Conservation (phyloP, 1,284 basidiomycete species). For the Fomitopsis betulina region DNA sequence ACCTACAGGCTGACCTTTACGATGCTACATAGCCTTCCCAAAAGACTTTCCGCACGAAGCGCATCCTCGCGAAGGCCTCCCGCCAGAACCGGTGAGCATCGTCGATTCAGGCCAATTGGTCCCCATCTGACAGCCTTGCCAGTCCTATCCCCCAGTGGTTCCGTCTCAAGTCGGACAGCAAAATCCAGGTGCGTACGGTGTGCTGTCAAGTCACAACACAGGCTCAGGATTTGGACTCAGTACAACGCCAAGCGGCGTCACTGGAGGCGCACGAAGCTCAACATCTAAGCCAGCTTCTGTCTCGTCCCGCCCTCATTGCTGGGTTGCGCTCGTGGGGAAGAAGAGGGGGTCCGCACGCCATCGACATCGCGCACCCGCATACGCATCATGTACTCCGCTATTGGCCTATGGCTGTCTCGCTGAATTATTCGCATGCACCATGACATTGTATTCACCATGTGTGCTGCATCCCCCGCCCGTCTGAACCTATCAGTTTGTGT, state of each 20-base stretch:
- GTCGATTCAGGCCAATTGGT: background rate
- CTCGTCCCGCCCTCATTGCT: conserved; percentile 3
- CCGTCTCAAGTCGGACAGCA: conserved; percentile 94
- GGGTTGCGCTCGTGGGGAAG: conserved; percentile 15
- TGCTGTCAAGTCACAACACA: background rate
- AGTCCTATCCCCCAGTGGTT: conserved; percentile 98
- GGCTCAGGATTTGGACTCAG: conserved; percentile 28
- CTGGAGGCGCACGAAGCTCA: conserved; percentile 94
- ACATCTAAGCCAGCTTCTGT: conserved; percentile 57
- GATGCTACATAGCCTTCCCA: conserved; percentile 76
- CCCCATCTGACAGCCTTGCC: conserved; percentile 10
- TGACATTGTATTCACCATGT: conserved; percentile 8
- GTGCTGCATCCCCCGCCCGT: too few relatives aligned
- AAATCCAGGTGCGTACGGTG: conserved; percentile 76
- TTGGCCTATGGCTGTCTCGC: conserved; percentile 21
- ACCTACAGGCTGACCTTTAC: background rate
- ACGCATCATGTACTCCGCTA: conserved; percentile 25
- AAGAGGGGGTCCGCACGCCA: conserved; percentile 12
- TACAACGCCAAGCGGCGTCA: conserved; percentile 94
- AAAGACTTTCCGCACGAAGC: conserved; percentile 96
- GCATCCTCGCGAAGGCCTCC: conserved; percentile 92
- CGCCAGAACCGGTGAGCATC: conserved; percentile 88
- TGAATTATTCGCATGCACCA: conserved; percentile 24
- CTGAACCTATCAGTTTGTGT: too few relatives aligned
- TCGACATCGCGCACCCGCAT: conserved; percentile 14